Conservation (phyloP, 1,284 basidiomycete species). For the Sanguinoderma infundibulare region DNA sequence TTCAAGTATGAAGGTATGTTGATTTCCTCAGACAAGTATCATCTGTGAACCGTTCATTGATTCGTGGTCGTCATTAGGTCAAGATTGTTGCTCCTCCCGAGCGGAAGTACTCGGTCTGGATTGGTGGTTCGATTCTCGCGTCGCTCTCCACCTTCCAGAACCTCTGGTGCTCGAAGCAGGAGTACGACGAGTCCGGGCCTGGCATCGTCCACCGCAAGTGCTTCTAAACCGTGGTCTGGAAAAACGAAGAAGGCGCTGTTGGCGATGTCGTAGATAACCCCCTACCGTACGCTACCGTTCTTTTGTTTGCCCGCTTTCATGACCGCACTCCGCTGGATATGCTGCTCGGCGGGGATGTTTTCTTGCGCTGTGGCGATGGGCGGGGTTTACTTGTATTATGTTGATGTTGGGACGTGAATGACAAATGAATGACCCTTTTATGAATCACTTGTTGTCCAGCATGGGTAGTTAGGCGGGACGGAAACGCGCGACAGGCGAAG, state of each 20-base stretch:
- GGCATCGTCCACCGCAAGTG: slow-evolving; percentile 82
- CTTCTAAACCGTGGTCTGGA: slow-evolving; percentile 27
- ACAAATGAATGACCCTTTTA: slow-evolving; percentile 17
- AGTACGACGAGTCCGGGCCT: slow-evolving; percentile 89
- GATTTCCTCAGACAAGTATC: background rate
- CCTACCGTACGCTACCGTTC: slow-evolving; percentile 35
- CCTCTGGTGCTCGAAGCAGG: slow-evolving; percentile 91
- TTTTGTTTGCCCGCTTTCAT: slow-evolving; percentile 23
- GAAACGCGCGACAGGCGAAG: background rate
- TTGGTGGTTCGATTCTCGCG: slow-evolving; percentile 97
- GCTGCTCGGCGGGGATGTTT: slow-evolving; percentile 12
- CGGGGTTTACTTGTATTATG: slow-evolving; percentile 28
- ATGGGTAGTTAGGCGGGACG: background rate
- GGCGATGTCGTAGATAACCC: slow-evolving; percentile 34
- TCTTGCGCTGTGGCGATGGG: slow-evolving; percentile 21
- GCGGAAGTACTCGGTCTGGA: slow-evolving; percentile 97
- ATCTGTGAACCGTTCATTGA: slow-evolving; percentile 4
- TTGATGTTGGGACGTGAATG: slow-evolving; percentile 26
- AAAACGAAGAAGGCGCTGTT: slow-evolving; percentile 31
- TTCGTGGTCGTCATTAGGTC: slow-evolving; percentile 56
- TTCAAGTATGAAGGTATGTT: slow-evolving; percentile 84
- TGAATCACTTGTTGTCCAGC: background rate
- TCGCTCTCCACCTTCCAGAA: slow-evolving; percentile 97
- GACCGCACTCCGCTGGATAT: slow-evolving; percentile 18
- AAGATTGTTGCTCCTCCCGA: slow-evolving; percentile 94